Base-by-base conservation (phyloP, 768 basidiomycete species). In the Tylopilus sp. region DNA sequence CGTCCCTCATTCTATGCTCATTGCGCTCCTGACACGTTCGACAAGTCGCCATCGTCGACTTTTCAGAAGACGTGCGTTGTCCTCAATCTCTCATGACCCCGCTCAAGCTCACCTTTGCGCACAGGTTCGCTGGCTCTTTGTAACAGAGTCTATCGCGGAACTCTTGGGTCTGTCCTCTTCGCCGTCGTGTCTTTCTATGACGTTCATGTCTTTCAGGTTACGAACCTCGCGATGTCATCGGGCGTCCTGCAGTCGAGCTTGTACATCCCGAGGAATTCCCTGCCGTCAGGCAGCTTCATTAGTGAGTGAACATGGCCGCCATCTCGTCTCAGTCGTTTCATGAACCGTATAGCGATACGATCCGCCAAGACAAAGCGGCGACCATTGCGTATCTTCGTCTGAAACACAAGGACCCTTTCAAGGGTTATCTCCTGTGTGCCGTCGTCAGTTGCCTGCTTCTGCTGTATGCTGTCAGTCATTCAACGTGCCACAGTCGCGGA, bases 251-350 rank as follows among this genome's bases (percentile, higher is more conserved):
- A 3, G 73, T 90, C 40, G 81, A 87, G 49, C 84, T 91, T 55
- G 87, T 88, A 26, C 89, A 92, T 65, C 89, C 89, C 3, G 89
- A 91, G 47, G 89, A 92, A 65, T 84, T 84, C 59, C 67, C 77
- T 26, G 77, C 81, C 31, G 80, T 86, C n/a, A 79, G 79, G 62
- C 75, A 77, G 54, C 72, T 89, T 36, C 89, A 90, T 67, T 86
- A 86, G 87, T 88, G 59, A 37, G 56, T 48, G 10, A 30, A n/a
- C 38, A 21, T 12, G 44, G 4, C 43, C 50, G 11, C 48, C 41
- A 17, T 28, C 33, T 25, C 37, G 11, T 33, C 48, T 22, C 31
- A 31, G 19, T 31, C 26, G 42, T 22, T 19, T 47, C 16, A 22
- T 55, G 24, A 17, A 21, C 4, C 40, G 48, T 58, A 41, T 58